phyloP scores from a whole-genome alignment of 2,329 filamentous ascomycete species.

The Daldinia eschscholtzii region DNA sequence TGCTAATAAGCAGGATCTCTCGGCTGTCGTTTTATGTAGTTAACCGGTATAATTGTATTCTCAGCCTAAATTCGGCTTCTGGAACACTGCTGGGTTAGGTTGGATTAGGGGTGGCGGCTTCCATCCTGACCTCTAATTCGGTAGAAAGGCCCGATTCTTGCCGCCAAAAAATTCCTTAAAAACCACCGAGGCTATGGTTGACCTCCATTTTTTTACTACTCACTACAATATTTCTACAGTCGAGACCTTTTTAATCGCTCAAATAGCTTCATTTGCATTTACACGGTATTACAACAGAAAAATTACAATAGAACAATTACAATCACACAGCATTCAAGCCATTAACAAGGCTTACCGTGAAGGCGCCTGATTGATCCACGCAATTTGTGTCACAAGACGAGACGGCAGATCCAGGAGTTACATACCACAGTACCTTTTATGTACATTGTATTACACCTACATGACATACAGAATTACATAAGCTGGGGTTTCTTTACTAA shows the following conservation, averaged over 20 bases:
- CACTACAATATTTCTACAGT: constrained; percentile 4
- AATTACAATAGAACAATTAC: neutral
- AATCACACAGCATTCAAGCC: neutral
- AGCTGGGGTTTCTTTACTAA: neutral
- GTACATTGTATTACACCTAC: neutral
- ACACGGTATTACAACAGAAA: constrained; percentile 22
- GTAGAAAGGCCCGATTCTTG: constrained; percentile 45
- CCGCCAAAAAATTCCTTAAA: constrained; percentile 41
- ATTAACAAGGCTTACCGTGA: neutral
- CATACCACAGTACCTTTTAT: neutral
- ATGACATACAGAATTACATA: neutral
- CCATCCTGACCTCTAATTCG: constrained; percentile 43
- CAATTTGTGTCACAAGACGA: constrained; percentile 12
- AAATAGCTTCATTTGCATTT: constrained; percentile 28
- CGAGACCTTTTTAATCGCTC: constrained; percentile 35
- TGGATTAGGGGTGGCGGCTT: constrained; percentile 27
- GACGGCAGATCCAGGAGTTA: constrained; percentile 6
- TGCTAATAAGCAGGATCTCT: constrained; percentile 13
- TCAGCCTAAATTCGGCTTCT: constrained; percentile 49
- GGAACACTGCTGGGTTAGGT: constrained; percentile 37
- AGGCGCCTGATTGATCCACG: constrained; percentile 15
- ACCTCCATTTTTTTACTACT: constrained; percentile 12
- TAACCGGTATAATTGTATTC: constrained; percentile 38
- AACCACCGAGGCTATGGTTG: constrained; percentile 39
- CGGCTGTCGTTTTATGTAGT: constrained; percentile 33